Evolutionary conservation across 257 asterid species (phyloP).

Genomic region (Lithospermum erythrorhizon): DNA sequence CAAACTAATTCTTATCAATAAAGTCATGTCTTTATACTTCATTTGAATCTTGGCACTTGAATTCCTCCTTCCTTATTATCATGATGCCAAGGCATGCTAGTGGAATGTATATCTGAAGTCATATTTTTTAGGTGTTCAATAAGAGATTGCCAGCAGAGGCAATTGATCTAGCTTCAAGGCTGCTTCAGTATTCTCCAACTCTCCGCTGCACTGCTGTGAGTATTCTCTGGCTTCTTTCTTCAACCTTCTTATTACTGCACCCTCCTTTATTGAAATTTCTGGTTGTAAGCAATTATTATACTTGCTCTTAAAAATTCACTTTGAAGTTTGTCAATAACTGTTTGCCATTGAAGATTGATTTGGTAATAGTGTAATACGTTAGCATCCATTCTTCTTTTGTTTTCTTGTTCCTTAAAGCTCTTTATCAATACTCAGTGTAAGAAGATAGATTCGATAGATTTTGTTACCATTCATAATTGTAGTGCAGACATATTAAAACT

Average conservation of each 20-base stretch:
- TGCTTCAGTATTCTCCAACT: constrained; percentile 82
- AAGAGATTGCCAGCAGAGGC: constrained; percentile 77
- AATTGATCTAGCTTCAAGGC: constrained; percentile 75
- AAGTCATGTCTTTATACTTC: background rate
- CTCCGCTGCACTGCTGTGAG: constrained; percentile 88
- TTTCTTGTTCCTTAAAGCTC: background rate
- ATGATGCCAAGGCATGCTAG: background rate
- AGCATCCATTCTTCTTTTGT: background rate
- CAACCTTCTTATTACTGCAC: background rate
- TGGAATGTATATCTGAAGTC: constrained; percentile 4
- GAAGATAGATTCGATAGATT: background rate
- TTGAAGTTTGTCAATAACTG: background rate
- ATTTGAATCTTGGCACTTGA: background rate
- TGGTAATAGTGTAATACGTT: no score
- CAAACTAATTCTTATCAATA: background rate
- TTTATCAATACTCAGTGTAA: background rate
- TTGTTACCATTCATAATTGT: background rate
- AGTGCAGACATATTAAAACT: background rate
- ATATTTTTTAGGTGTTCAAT: constrained; percentile 40
- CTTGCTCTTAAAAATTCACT: background rate
- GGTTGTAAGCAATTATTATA: background rate
- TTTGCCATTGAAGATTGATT: no score
- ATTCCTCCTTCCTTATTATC: background rate
- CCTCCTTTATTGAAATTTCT: background rate
- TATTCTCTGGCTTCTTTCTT: background rate